Evolutionary conservation across 768 basidiomycete genomes (phyloP).

Genomic region (Imleria badia): DNA sequence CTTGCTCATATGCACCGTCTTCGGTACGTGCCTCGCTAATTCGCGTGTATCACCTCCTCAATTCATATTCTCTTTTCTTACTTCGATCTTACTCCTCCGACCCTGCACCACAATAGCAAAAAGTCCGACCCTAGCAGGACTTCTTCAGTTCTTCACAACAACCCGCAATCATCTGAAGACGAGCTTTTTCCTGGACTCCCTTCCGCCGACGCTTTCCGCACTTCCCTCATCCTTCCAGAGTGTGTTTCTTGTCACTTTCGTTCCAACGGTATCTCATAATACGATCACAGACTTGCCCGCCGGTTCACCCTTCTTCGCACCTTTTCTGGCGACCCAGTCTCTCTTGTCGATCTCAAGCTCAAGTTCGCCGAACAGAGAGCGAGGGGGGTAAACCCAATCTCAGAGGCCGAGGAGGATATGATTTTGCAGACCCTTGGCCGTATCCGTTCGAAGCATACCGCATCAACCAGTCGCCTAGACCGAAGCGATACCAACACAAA

Average conservation of each 20-base stretch:
- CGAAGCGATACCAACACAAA: conserved; percentile 18
- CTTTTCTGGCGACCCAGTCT: conserved; percentile 62
- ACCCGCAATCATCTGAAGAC: conserved; percentile 34
- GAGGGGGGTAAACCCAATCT: conserved; percentile 65
- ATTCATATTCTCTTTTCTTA: conserved; percentile 19
- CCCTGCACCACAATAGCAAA: conserved; percentile 53
- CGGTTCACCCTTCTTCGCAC: conserved; percentile 80
- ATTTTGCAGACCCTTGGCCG: conserved; percentile 69
- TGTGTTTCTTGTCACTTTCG: conserved; percentile 41
- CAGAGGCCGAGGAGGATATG: conserved; percentile 85
- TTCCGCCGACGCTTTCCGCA: conserved; percentile 75
- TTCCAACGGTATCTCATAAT: conserved; percentile 7
- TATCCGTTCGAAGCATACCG: conserved; percentile 40
- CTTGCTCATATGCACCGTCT: conserved; percentile 67
- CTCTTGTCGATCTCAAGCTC: conserved; percentile 60
- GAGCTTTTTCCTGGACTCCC: conserved; percentile 57
- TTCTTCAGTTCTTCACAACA: conserved; percentile 38
- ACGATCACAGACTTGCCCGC: conserved; percentile 62
- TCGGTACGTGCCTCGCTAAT: conserved; percentile 57
- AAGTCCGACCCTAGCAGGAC: conserved; percentile 67
- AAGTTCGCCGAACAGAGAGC: conserved; percentile 77
- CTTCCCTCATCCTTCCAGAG: conserved; percentile 84
- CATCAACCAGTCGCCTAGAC: conserved; percentile 18
- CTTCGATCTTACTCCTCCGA: conserved; percentile 23
- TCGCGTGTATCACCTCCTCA: conserved; percentile 27